Conservation (phyloP, 2,329 filamentous ascomycete species). For the Metarhizium brunneum region DNA sequence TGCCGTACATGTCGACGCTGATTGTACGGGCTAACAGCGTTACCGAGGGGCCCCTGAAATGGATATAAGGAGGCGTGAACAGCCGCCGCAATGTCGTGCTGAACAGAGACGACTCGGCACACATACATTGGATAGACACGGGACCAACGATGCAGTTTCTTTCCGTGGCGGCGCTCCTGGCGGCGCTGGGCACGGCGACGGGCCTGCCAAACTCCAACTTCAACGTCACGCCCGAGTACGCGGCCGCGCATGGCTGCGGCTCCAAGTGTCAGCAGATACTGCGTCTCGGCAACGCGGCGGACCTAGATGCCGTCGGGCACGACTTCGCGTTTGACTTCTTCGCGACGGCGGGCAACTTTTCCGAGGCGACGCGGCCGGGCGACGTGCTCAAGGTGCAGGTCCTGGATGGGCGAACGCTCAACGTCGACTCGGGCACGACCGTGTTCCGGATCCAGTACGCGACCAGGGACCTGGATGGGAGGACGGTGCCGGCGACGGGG, state of each 20-base stretch:
- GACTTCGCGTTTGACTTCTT: constrained; percentile 4
- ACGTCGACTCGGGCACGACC: no score
- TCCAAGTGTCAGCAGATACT: constrained; percentile 2
- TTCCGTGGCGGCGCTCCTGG: background rate
- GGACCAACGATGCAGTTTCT: no score
- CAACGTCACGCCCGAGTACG: background rate
- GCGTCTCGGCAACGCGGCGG: background rate
- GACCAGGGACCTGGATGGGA: no score
- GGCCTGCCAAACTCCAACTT: constrained; percentile 4
- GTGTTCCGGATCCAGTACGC: no score
- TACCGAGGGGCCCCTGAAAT: no score
- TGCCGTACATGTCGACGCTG: no score
- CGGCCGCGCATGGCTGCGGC: constrained; percentile 5
- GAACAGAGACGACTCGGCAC: no score
- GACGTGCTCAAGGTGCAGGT: constrained; percentile 2
- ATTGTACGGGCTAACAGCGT: no score
- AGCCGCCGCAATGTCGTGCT: no score
- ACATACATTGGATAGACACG: no score
- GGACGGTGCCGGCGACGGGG: no score
- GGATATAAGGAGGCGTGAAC: no score
- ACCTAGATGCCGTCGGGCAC: background rate
- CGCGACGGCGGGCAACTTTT: constrained; percentile 1
- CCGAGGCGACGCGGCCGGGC: background rate
- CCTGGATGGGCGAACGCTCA: background rate
- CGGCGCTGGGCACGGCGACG: background rate